These are phyloP conservation scores for Ustilago hordei DNA, from an alignment of 1,284 basidiomycete genomes.

Conservation along the genomic window DNA sequence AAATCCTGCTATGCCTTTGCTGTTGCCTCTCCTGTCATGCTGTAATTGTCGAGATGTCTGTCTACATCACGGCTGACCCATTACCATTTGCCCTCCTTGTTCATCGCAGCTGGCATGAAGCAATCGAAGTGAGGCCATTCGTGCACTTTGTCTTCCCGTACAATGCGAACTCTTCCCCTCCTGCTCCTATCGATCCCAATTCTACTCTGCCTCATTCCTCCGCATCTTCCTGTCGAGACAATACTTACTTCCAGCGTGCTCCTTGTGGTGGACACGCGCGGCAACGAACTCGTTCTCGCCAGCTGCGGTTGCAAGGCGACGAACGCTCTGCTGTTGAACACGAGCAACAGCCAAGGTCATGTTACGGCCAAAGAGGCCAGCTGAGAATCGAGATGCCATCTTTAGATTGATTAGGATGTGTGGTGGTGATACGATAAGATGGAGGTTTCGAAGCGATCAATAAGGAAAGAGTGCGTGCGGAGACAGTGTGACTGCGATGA, in stretches of 20 bases:
- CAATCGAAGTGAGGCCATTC: neutral
- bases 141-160: too few relatives aligned
- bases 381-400: conserved; percentile 50
- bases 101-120: neutral
- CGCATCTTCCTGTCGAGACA: neutral
- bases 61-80: too few relatives aligned
- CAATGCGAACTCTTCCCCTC: too few relatives aligned
- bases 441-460: neutral
- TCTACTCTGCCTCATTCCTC: neutral
- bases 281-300: conserved; percentile 57
- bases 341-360: conserved; percentile 20
- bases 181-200: too few relatives aligned
- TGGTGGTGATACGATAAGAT: neutral
- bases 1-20: neutral
- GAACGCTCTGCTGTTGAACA: conserved; percentile 21
- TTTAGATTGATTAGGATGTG: conserved; percentile 5
- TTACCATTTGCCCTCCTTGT: neutral
- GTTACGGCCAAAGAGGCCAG: conserved; percentile 37
- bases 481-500: conserved; percentile 2
- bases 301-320: conserved; percentile 29
- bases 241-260: conserved; percentile 63
- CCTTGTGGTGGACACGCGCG: conserved; percentile 55
- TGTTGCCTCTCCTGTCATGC: neutral
- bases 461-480: neutral
- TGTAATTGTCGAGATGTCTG: neutral